Percentiles rank a stretch among this genome's conserved stretches.
Evolutionary conservation across 2,329 filamentous ascomycete species (phyloP).

Genomic region (Xylariaceae sp.): DNA sequence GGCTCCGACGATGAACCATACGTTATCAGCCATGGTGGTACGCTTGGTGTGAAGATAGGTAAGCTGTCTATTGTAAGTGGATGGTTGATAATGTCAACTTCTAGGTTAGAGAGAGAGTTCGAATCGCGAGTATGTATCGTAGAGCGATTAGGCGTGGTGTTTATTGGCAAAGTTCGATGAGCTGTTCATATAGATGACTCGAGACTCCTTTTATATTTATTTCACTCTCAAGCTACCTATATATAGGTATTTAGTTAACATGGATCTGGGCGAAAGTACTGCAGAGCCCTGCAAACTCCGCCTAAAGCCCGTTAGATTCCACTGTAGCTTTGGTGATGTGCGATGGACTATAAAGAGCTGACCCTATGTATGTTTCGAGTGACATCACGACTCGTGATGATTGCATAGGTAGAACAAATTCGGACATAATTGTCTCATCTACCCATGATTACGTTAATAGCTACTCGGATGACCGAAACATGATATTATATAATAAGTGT

Average conservation of each 20-base stretch:
- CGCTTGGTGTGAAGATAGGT: neutral
- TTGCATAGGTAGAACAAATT: neutral
- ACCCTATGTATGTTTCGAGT: neutral
- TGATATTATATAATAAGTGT: neutral
- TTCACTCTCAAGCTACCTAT: too few species aligned
- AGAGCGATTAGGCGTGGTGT: neutral
- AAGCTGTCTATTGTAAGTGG: slow-evolving; percentile 1
- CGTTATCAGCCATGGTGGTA: slow-evolving; percentile 30
- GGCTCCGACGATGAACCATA: slow-evolving; percentile 58
- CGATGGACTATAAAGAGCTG: neutral
- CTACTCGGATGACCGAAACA: too few species aligned
- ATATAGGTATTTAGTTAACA: neutral
- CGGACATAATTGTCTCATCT: too few species aligned
- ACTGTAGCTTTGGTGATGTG: neutral
- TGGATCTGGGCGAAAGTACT: neutral
- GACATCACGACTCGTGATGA: neutral
- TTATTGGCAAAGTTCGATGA: neutral
- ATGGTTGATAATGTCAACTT: neutral
- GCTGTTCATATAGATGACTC: slow-evolving; percentile 1
- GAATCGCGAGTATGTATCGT: neutral
- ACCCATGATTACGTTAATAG: too few species aligned
- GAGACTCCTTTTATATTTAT: slow-evolving; percentile 8
- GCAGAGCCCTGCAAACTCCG: neutral
- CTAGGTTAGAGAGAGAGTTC: neutral
- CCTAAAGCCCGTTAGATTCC: slow-evolving; percentile 7